Evolutionary conservation across 2,329 filamentous ascomycete species (phyloP).

Genomic region (Exophiala mesophila): DNA sequence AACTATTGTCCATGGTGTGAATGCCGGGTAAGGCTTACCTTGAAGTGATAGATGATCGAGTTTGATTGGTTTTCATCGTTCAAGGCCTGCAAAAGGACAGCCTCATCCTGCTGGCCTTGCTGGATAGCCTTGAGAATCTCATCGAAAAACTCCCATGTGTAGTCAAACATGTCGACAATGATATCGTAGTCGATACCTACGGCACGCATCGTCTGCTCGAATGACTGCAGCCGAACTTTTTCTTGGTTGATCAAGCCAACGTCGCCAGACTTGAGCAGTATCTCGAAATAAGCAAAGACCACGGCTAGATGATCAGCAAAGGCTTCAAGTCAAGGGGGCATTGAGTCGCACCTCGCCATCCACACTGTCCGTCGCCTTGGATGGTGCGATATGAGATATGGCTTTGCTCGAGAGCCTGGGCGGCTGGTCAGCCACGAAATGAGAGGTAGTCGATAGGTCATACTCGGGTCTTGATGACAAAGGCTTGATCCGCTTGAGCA

Average conservation of each 20-base stretch:
- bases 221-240: slow-evolving; percentile 62
- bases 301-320: slow-evolving; percentile 57
- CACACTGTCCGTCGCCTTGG: slow-evolving; percentile 91
- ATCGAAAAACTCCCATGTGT: slow-evolving; percentile 63
- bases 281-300: slow-evolving; percentile 89
- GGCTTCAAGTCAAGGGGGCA: slow-evolving; percentile 14
- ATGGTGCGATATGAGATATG: slow-evolving; percentile 85
- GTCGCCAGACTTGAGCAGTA: slow-evolving; percentile 65
- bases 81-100: slow-evolving; percentile 63
- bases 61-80: slow-evolving; percentile 65
- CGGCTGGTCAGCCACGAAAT: slow-evolving; percentile 18
- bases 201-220: slow-evolving; percentile 65
- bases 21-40: slow-evolving; percentile 46
- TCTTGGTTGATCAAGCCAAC: slow-evolving; percentile 63
- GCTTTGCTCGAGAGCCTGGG: slow-evolving; percentile 69
- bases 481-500: slow-evolving; percentile 78
- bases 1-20: too few species aligned
- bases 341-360: slow-evolving; percentile 81
- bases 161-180: slow-evolving; percentile 79
- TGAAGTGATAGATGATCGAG: slow-evolving; percentile 78
- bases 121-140: slow-evolving; percentile 57
- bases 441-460: slow-evolving; percentile 9
- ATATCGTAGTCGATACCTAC: slow-evolving; percentile 65
- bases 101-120: slow-evolving; percentile 50
- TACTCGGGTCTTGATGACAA: slow-evolving; percentile 82